A percentile compares a stretch with the other conserved stretches of the same genome.
Conservation (phyloP, 352 stramenopile species). For the Globisporangium uncinulatum region DNA sequence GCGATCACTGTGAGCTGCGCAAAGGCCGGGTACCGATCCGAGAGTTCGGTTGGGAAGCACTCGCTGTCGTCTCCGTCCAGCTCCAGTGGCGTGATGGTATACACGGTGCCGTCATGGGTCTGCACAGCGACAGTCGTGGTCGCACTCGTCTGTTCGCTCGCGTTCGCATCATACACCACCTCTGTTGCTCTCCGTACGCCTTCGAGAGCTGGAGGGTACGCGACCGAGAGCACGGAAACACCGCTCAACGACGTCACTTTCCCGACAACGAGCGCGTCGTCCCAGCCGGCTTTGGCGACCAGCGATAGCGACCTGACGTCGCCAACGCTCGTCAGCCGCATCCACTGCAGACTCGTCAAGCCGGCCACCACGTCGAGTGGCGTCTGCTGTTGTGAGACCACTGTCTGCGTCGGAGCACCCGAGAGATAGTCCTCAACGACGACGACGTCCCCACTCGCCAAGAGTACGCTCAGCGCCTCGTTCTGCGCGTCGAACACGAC, state of each 20-base stretch:
- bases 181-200: constrained; percentile 8
- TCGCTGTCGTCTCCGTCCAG: not conserved
- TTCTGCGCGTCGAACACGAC: constrained; percentile 45
- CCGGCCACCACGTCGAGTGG: not conserved
- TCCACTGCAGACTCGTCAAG: constrained; percentile 30
- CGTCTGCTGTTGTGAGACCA: not conserved
- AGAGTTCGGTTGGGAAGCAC: constrained; percentile 6
- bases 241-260: not conserved
- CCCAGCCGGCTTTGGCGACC: constrained; percentile 23
- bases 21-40: constrained; percentile 25
- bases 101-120: constrained; percentile 31
- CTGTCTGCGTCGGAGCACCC: constrained; percentile 2
- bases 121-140: constrained; percentile 24
- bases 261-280: constrained; percentile 24
- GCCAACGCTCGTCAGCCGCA: constrained; percentile 11
- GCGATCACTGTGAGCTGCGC: constrained; percentile 27
- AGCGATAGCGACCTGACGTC: constrained; percentile 15
- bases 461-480: constrained; percentile 29
- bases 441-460: constrained; percentile 34
- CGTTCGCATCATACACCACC: constrained; percentile 1
- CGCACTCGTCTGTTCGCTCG: not conserved
- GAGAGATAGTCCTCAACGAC: constrained; percentile 44
- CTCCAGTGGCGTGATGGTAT: constrained; percentile 13
- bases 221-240: not conserved
- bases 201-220: constrained; percentile 12